Conservation (phyloP, 78 protist species). For the Cyanophora paradoxa region DNA sequence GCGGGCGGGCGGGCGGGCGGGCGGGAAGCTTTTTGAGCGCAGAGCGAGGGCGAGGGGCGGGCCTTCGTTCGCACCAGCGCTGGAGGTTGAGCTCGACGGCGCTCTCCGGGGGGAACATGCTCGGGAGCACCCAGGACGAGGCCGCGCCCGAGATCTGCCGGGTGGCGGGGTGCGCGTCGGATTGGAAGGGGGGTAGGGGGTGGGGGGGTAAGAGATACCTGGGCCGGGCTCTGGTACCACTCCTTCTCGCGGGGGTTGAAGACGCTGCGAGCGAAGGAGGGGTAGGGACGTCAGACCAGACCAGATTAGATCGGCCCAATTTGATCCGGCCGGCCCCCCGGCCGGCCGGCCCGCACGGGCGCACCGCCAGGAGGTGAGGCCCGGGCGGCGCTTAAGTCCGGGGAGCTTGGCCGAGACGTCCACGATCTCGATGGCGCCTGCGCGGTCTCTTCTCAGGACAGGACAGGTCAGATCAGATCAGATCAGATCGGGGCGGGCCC, state of each 20-base stretch:
- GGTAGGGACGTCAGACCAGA: neutral
- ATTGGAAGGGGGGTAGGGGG: too few relatives aligned
- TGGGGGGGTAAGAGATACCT: too few relatives aligned
- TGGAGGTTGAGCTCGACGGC: slow-evolving; percentile 35
- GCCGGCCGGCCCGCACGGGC: neutral
- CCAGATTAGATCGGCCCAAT: neutral
- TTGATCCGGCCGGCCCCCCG: neutral
- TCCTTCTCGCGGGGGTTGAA: slow-evolving; percentile 21
- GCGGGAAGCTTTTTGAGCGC: neutral
- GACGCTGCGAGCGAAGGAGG: neutral
- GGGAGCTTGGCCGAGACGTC: slow-evolving; percentile 63
- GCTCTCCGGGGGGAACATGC: slow-evolving; percentile 66
- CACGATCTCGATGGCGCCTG: slow-evolving; percentile 52
- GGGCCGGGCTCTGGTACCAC: neutral
- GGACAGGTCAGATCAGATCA: neutral
- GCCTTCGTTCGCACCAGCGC: slow-evolving; percentile 37
- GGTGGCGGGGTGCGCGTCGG: too few relatives aligned
- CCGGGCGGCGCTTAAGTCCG: slow-evolving; percentile 41
- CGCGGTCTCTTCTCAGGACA: neutral
- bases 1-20: slow-evolving; percentile 17
- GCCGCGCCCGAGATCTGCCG: neutral
- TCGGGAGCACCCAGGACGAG: neutral
- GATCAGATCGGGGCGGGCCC: neutral
- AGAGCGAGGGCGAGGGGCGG: neutral
- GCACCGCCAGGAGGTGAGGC: slow-evolving; percentile 80